Percentiles rank a stretch among this genome's conserved stretches.
Conservation (phyloP, 2,329 filamentous ascomycete genomes). For the Aureobasidium melanogenum region DNA sequence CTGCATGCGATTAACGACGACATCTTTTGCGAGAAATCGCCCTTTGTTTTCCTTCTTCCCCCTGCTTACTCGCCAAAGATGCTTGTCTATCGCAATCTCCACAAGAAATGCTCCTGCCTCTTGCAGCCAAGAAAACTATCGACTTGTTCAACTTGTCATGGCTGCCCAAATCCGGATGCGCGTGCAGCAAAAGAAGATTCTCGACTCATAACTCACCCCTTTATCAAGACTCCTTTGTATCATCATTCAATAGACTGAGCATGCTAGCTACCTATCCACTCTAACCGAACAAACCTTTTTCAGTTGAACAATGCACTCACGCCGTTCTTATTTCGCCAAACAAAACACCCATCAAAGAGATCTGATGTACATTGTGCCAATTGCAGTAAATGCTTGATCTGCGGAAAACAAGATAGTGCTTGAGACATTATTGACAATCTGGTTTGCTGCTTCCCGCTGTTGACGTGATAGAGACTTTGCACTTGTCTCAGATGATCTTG, state of each 20-base stretch:
- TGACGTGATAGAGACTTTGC: neutral
- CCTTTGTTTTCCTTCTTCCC: neutral
- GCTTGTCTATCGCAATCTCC: slow-evolving; percentile 1
- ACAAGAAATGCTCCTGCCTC: neutral
- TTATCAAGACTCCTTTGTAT: neutral
- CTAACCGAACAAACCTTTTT: no score
- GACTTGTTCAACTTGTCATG: neutral
- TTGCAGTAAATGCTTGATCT: neutral
- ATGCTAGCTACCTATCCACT: no score
- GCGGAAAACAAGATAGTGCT: no score
- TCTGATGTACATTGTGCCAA: neutral
- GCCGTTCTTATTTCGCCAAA: neutral
- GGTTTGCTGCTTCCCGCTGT: neutral
- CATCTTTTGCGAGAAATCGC: neutral
- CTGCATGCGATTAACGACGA: neutral
- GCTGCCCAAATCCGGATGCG: neutral
- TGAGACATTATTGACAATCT: neutral
- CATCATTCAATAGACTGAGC: neutral
- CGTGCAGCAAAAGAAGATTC: neutral
- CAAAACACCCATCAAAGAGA: neutral
- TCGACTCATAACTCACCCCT: no score
- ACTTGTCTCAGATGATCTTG: neutral
- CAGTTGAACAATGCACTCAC: neutral
- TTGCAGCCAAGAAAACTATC: neutral
- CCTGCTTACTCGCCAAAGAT: no score